Evolutionary conservation across 2,329 filamentous ascomycete species (phyloP).

Genomic region (Colletotrichum sp.): DNA sequence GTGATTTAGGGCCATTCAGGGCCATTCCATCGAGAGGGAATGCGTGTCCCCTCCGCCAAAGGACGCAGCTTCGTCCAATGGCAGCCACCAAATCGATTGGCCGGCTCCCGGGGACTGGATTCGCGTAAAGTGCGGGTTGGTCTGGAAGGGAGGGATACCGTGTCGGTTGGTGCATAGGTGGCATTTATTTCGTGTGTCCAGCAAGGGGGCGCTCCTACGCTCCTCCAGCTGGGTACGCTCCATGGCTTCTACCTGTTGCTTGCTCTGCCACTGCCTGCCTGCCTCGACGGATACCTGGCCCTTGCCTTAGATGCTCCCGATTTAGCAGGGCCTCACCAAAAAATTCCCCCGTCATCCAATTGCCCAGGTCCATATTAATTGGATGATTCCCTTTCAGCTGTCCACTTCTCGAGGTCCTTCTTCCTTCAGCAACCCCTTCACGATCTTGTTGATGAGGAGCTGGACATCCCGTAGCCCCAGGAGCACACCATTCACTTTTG

Average conservation of each 20-base stretch:
- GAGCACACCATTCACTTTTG: not conserved
- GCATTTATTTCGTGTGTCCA: conserved; percentile 20
- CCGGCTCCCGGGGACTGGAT: not conserved
- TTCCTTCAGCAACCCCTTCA: not conserved
- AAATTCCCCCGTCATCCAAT: conserved; percentile 11
- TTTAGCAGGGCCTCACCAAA: conserved; percentile 17
- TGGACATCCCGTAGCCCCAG: conserved; percentile 3
- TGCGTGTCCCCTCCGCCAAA: conserved; percentile 4
- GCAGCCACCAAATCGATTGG: not conserved
- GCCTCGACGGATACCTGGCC: not conserved
- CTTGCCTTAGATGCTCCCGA: not conserved
- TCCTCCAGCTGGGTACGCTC: not conserved
- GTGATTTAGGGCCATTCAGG: not conserved
- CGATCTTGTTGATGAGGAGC: conserved; percentile 8
- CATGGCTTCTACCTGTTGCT: not conserved
- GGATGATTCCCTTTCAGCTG: conserved; percentile 16
- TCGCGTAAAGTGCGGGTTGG: conserved; percentile 17
- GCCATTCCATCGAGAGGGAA: conserved; percentile 12
- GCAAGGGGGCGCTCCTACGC: conserved; percentile 11
- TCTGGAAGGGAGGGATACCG: conserved; percentile 16
- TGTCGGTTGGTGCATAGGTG: conserved; percentile 22
- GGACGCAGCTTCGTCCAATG: not conserved
- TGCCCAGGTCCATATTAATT: conserved; percentile 20
- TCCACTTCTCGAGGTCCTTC: not conserved
- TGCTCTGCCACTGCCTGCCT: not conserved